phyloP scores from a whole-genome alignment of 202 grass and related monocot species.

The Carex arenaria region DNA sequence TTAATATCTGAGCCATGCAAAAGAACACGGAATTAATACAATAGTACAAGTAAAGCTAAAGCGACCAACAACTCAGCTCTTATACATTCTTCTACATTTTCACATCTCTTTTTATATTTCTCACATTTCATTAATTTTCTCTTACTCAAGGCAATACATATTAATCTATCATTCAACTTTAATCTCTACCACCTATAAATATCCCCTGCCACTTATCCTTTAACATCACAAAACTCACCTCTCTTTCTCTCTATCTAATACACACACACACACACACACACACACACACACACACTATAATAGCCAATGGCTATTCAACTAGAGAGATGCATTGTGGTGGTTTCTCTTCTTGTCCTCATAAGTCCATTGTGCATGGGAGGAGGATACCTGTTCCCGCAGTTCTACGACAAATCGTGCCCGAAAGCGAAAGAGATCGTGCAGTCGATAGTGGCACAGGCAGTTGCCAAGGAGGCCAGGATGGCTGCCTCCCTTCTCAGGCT shows the following conservation, averaged over 20 bases:
- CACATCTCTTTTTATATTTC: background rate
- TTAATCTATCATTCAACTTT: background rate
- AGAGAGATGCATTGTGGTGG: constrained; percentile 30
- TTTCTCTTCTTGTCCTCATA: constrained; percentile 36
- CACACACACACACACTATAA: background rate
- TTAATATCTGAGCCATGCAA: background rate
- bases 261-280: background rate
- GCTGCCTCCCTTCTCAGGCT: constrained; percentile 79
- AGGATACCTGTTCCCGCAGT: constrained; percentile 63
- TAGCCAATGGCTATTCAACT: constrained; percentile 43
- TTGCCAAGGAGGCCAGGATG: constrained; percentile 78
- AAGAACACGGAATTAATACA: background rate
- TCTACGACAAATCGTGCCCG: constrained; percentile 69
- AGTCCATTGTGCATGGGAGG: constrained; percentile 35
- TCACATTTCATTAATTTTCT: background rate
- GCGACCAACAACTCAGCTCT: background rate
- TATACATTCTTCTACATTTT: background rate
- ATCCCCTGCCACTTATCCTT: background rate
- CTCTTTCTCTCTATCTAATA: background rate
- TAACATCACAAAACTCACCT: background rate
- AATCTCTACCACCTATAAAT: constrained; percentile 23
- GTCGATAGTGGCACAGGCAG: constrained; percentile 60
- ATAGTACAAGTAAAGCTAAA: background rate
- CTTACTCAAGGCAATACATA: background rate
- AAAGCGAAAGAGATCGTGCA: constrained; percentile 65